Evolutionary conservation across 768 basidiomycete species (phyloP), one percentile per base, ranked within the genome.

Genomic region (Amanita phalloides): DNA sequence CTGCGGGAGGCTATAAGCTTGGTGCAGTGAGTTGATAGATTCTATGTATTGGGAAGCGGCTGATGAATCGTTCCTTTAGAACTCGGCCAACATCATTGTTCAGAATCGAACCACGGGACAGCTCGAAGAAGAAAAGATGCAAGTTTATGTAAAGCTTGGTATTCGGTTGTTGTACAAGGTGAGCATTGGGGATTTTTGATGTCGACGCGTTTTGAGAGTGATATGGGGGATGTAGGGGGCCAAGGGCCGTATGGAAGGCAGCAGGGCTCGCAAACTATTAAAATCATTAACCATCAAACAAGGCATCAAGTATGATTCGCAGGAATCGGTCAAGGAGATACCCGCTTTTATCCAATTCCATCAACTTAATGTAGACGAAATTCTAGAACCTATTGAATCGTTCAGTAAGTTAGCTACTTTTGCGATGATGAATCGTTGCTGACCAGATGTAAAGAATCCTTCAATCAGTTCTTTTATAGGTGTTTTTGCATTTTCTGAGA

Each of bases 91-190:
- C 62, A 96, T 99, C 57, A 91, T 97, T 53, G 94, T 99, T 1
- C 95, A 98, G 69, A 93, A 97, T 63, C 77, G 95, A 11, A 66
- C 81, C 65, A 93, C 90, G 0, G 95, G 95, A 0, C 88, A 90
- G 64, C 64, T 98, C 53, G 87, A 93, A 62, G 95, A 99, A 68
- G 95, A 98, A 71, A 98, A 97, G 73, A 99, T 97, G 92, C 86
- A 93, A 61, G 76, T 77, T 1, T 97, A 96, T 62, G 91, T 97
- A 0, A 72, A 94, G 36, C 68, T 99, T 13, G 95, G 95, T 2
- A 99, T 99, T 60, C 74, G 95, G 25, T 62, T 99, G 53, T 64
- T 97, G 54, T 99, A 98, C 74, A 90, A 88, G 76, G 82, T 76
- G 7, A 7, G 36, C 50, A 21, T 13, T 7, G 21, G 32, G 4